These are phyloP conservation scores for Scortechinia acanthostroma DNA, from an alignment of 2,329 filamentous ascomycete species.

Conservation along the genomic window DNA sequence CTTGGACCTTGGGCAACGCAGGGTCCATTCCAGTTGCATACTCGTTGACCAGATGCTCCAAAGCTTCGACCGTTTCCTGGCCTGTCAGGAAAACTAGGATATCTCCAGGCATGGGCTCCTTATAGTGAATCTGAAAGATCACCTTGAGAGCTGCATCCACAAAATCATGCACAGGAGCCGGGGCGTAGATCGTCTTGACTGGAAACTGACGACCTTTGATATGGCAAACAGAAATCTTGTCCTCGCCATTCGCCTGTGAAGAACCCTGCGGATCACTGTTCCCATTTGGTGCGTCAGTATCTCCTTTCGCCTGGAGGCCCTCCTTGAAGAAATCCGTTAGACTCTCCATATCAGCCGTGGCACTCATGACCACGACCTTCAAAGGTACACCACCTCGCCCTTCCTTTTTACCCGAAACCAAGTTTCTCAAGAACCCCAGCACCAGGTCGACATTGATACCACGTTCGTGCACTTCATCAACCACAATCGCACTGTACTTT, in stretches of 20 bases:
- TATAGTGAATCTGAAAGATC: constrained; percentile 78
- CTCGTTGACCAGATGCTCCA: constrained; percentile 73
- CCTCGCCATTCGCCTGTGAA: background rate
- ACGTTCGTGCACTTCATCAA: constrained; percentile 92
- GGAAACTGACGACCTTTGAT: background rate
- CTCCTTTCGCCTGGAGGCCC: background rate
- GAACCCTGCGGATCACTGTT: background rate
- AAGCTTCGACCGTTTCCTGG: constrained; percentile 82
- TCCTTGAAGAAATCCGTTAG: constrained; percentile 22
- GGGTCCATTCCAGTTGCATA: constrained; percentile 56
- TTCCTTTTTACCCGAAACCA: constrained; percentile 71
- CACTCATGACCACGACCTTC: constrained; percentile 83
- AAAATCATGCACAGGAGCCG: constrained; percentile 76
- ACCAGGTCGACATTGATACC: constrained; percentile 88
- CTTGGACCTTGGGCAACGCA: constrained; percentile 50
- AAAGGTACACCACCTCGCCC: constrained; percentile 85
- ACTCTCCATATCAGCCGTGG: constrained; percentile 73
- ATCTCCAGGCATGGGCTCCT: constrained; percentile 70
- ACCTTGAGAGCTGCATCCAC: constrained; percentile 75
- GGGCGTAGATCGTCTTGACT: constrained; percentile 50
- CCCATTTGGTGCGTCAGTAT: too few relatives aligned
- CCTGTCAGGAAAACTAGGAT: constrained; percentile 88
- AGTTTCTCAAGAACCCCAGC: constrained; percentile 85
- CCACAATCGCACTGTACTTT: constrained; percentile 91
- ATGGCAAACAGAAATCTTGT: background rate